Base-by-base conservation (phyloP, 371 early-diverging fungal species). In the Mucor lusitanicus region DNA sequence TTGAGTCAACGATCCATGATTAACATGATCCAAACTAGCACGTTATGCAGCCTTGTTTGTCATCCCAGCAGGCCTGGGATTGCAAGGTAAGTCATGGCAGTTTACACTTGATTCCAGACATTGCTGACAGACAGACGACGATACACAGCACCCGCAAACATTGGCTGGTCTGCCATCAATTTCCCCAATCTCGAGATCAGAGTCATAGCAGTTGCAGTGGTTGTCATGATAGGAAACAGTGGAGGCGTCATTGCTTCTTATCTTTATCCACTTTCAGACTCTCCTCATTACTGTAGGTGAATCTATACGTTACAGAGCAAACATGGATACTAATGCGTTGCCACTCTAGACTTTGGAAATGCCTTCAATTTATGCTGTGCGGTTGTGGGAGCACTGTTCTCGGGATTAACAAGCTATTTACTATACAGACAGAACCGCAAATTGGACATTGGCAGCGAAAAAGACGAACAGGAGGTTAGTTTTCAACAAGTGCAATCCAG, bases 181-280 rank as follows among this genome's bases (percentile, higher is more conserved):
- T 74, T 65, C 59, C 74, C 71, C 30, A 68, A 76, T 32, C 44
- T 73, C 0, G 69, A 71, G n/a, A 67, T 73, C 12, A 68, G 79
- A 28, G 79, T 73, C 0, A 72, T 79, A 17, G 76, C 77, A 7
- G 78, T 82, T 6, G 82, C 82, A 6, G 37, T 74, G 3, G 73
- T 79, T 8, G 70, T 82, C 19, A 77, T 77, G 76, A 42, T 82
- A 3, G 82, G 82, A 1, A 77, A 77, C 30, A 46, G 55, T 17
- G 82, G 82, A 53, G 71, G 77, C 23, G 70, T 82, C 19, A 63
- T 77, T 23, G 75, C 79, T 5, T 75, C 79, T 9, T 82, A 73
- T 63, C 39, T 79, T 1, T 82, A 75, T 35, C 79, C 76, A 7
- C 64, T 69, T 2, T 59, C 63, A 9, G 63, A 72, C 60, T 71